phyloP scores from a whole-genome alignment of 2,329 filamentous ascomycete species.

The Pseudogymnoascus sp. region DNA sequence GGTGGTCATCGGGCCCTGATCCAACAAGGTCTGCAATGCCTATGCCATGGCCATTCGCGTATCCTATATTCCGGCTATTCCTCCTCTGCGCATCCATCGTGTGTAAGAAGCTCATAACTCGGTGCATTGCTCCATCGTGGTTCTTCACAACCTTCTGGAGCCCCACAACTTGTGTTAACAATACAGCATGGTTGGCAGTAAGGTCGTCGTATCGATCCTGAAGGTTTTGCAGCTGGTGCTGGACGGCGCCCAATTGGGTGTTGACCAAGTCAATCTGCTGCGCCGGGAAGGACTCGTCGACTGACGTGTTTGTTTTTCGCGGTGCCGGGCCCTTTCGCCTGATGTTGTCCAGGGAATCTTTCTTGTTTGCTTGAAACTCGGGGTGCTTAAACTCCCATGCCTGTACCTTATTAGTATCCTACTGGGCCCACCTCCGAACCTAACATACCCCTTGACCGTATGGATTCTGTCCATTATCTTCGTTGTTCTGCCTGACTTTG shows the following conservation, averaged over 20 bases:
- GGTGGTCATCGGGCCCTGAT: constrained; percentile 44
- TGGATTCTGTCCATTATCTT: constrained; percentile 72
- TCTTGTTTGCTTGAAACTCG: constrained; percentile 91
- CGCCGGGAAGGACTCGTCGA: constrained; percentile 68
- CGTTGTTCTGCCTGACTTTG: constrained; percentile 88
- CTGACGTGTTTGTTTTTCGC: constrained; percentile 59
- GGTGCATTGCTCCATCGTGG: constrained; percentile 63
- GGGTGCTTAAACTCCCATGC: constrained; percentile 97
- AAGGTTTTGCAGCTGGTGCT: constrained; percentile 83
- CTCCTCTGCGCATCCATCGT: constrained; percentile 56
- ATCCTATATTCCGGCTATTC: constrained; percentile 44
- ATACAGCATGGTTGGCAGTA: constrained; percentile 51
- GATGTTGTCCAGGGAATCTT: constrained; percentile 94
- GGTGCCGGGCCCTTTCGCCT: constrained; percentile 89
- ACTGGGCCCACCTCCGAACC: constrained; percentile 13
- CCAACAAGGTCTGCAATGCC: constrained; percentile 28
- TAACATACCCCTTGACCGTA: constrained; percentile 68
- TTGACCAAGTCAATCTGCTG: constrained; percentile 87
- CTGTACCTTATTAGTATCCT: constrained; percentile 36
- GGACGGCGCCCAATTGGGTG: constrained; percentile 79
- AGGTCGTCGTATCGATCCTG: constrained; percentile 81
- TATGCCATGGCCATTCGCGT: constrained; percentile 35
- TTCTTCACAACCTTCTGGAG: constrained; percentile 58
- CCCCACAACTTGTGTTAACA: constrained; percentile 54
- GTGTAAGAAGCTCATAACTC: constrained; percentile 61